phyloP scores from a whole-genome alignment of 345 rosid species.

The Cardiospermum halicacabum region DNA sequence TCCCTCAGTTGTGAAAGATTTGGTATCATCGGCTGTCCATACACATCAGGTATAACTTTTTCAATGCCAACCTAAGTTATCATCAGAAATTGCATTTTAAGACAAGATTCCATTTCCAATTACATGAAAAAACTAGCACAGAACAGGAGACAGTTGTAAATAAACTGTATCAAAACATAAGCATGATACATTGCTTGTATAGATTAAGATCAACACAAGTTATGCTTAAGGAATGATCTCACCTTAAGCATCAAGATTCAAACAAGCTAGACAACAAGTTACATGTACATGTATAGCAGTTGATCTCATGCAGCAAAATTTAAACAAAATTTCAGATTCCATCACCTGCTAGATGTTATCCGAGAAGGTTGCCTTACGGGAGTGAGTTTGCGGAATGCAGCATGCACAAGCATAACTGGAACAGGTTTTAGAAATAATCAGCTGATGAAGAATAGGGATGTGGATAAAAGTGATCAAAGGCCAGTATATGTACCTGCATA shows the following conservation, averaged over 20 bases:
- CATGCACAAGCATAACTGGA: slow-evolving; percentile 73
- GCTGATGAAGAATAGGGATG: slow-evolving; percentile 2
- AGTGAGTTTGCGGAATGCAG: slow-evolving; percentile 73
- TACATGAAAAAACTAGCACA: too few species aligned
- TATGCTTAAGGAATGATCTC: neutral
- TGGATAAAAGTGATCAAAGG: neutral
- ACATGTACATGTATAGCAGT: neutral
- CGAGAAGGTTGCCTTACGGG: slow-evolving; percentile 48
- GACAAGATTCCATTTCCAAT: too few species aligned
- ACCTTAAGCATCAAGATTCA: neutral
- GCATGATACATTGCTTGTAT: too few species aligned
- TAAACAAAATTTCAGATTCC: neutral
- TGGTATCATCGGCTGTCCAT: too few species aligned
- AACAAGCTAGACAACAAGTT: neutral
- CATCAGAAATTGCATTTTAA: too few species aligned
- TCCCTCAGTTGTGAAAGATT: too few species aligned
- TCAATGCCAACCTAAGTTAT: too few species aligned
- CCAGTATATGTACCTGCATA: slow-evolving; percentile 55
- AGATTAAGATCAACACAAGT: too few species aligned
- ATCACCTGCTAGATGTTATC: slow-evolving; percentile 13
- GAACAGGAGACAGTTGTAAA: too few species aligned
- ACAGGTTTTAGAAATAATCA: neutral
- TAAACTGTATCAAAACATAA: too few species aligned
- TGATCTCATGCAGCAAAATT: neutral
- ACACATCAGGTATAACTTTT: too few species aligned